Evolutionary conservation across 2,329 filamentous ascomycete species (phyloP).

Genomic region (Colletotrichum tanaceti): DNA sequence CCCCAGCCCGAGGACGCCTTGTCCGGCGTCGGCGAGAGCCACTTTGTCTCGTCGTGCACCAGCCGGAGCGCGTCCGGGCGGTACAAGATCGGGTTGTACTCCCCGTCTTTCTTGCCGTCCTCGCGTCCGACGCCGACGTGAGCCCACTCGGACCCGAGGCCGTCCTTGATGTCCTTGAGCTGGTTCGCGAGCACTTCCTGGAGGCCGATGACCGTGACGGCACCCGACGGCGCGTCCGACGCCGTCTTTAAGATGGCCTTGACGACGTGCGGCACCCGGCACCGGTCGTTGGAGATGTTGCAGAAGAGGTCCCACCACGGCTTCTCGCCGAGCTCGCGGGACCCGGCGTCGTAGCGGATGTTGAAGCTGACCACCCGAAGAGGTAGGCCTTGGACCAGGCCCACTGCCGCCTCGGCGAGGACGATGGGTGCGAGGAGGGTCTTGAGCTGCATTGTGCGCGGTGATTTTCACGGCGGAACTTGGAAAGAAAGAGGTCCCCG

Average conservation of each 20-base stretch:
- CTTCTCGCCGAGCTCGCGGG: constrained; percentile 65
- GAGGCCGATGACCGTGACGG: constrained; percentile 68
- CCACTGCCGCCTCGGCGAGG: constrained; percentile 16
- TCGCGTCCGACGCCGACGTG: constrained; percentile 66
- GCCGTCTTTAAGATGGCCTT: constrained; percentile 68
- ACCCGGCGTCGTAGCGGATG: constrained; percentile 71
- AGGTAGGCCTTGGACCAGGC: constrained; percentile 43
- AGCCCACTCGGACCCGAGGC: constrained; percentile 60
- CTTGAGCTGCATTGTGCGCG: constrained; percentile 36
- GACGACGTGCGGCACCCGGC: constrained; percentile 62
- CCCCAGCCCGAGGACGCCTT: constrained; percentile 70
- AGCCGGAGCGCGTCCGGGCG: constrained; percentile 64
- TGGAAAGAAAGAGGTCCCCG: no score
- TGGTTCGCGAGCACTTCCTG: constrained; percentile 76
- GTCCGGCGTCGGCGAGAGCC: constrained; percentile 71
- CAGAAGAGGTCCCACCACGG: constrained; percentile 61
- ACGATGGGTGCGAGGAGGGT: constrained; percentile 22
- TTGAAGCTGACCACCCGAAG: constrained; percentile 74
- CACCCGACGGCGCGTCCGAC: constrained; percentile 53
- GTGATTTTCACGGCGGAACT: no score
- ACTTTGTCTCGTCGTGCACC: constrained; percentile 64
- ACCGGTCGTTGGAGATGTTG: constrained; percentile 50
- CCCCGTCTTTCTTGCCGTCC: constrained; percentile 68
- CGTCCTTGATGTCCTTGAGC: constrained; percentile 66
- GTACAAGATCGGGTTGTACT: constrained; percentile 76